A percentile compares a stretch with the other conserved stretches of the same genome.
Evolutionary conservation across 176 grass and related monocot genomes (phyloP).

Genomic region (Calamus simplicifolius): DNA sequence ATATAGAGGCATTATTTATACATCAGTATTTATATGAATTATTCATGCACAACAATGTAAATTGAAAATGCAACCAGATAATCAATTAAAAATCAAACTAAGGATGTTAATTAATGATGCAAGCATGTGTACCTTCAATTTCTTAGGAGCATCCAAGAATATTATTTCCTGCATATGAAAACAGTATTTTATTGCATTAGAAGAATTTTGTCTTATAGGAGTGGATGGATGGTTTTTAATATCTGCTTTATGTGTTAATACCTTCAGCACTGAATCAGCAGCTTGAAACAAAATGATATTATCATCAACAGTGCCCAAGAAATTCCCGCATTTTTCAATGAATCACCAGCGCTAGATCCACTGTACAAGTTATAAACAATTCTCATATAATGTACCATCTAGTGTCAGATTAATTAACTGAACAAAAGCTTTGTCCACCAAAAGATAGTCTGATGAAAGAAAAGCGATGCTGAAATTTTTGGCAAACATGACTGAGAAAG

Average conservation of each 20-base stretch:
- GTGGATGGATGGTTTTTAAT: neutral
- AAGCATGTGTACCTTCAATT: conserved; percentile 56
- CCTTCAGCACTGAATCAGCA: conserved; percentile 89
- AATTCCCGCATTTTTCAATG: conserved; percentile 69
- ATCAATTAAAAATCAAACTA: neutral
- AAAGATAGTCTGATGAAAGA: no score
- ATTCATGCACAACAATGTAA: no score
- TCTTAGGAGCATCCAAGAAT: conserved; percentile 87
- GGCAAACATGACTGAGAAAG: no score
- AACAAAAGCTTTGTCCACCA: no score
- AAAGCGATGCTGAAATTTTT: no score
- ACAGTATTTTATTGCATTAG: conserved; percentile 34
- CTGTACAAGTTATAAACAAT: conserved; percentile 36
- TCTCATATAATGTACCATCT: neutral
- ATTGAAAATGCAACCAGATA: neutral
- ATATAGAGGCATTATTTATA: conserved; percentile 5
- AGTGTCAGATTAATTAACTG: no score
- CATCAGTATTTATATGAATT: neutral
- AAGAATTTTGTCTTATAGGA: conserved; percentile 17
- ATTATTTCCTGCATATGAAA: conserved; percentile 70
- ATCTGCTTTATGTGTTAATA: conserved; percentile 27
- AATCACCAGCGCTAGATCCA: conserved; percentile 63
- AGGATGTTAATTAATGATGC: neutral
- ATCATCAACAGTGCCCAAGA: conserved; percentile 93
- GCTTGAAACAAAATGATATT: conserved; percentile 91